phyloP scores from a whole-genome alignment of 768 basidiomycete genomes.

The Lentinula raphanica region DNA sequence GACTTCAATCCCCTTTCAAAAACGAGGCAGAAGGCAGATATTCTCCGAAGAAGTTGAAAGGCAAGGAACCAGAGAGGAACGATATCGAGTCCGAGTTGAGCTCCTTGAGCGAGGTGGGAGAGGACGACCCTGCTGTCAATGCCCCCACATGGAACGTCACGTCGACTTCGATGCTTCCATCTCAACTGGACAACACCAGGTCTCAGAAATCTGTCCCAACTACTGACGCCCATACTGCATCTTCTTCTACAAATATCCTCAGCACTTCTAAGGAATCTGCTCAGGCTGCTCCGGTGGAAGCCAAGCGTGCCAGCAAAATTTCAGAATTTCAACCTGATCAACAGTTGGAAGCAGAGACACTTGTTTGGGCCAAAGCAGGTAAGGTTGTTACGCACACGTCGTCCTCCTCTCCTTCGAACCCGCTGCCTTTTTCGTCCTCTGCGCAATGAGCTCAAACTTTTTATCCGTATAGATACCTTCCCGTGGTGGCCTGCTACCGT shows the following conservation, averaged over 20 bases:
- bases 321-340: slow-evolving; percentile 27
- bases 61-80: slow-evolving; percentile 11
- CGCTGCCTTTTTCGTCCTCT: neutral
- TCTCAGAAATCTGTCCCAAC: neutral
- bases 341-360: slow-evolving; percentile 28
- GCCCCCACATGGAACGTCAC: neutral
- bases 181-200: neutral
- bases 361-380: slow-evolving; percentile 86
- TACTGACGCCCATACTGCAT: neutral
- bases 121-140: neutral
- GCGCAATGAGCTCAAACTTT: no score
- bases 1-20: neutral
- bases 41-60: neutral
- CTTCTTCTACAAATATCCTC: neutral
- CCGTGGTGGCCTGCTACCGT: slow-evolving; percentile 90
- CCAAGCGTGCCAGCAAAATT: neutral
- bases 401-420: no score
- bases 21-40: neutral
- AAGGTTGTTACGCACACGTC: slow-evolving; percentile 18
- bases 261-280: neutral
- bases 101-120: slow-evolving; percentile 38
- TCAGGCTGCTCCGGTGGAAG: neutral
- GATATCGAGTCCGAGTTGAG: slow-evolving; percentile 39
- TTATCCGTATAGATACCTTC: slow-evolving; percentile 66
- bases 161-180: neutral